phyloP scores from a whole-genome alignment of 257 asterid species.

The Ocimum tenuiflorum region DNA sequence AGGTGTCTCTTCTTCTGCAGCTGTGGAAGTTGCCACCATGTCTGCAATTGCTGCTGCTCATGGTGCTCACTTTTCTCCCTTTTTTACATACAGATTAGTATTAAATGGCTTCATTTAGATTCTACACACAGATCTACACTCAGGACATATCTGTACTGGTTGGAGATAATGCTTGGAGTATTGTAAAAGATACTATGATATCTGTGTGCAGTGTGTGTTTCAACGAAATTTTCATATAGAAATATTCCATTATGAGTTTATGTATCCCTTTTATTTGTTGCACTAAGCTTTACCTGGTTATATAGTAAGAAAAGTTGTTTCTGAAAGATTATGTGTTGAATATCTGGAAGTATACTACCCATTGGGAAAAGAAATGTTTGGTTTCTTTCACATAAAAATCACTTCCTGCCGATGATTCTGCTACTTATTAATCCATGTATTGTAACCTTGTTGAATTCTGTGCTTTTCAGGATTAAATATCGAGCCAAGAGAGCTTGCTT shows the following conservation, averaged over 20 bases:
- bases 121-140: not conserved
- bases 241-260: not conserved
- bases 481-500: slow-evolving; percentile 79
- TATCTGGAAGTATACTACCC: not conserved
- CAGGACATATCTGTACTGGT: too few relatives aligned
- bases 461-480: slow-evolving; percentile 63
- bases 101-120: not conserved
- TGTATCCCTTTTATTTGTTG: not conserved
- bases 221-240: not conserved
- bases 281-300: not conserved
- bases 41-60: slow-evolving; percentile 88
- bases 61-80: slow-evolving; percentile 36
- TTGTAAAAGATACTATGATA: not conserved
- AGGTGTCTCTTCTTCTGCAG: slow-evolving; percentile 96
- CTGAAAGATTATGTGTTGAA: not conserved
- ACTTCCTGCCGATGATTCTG: not conserved
- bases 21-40: slow-evolving; percentile 97
- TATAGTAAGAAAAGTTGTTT: not conserved
- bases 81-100: slow-evolving; percentile 1
- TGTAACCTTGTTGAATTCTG: not conserved
- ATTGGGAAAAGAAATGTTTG: not conserved
- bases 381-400: not conserved
- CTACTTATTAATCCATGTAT: not conserved
- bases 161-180: not conserved
- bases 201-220: not conserved